These are phyloP conservation scores for Gastrodia elata DNA, from an alignment of 106 monocot genomes.

Conservation along the genomic window DNA sequence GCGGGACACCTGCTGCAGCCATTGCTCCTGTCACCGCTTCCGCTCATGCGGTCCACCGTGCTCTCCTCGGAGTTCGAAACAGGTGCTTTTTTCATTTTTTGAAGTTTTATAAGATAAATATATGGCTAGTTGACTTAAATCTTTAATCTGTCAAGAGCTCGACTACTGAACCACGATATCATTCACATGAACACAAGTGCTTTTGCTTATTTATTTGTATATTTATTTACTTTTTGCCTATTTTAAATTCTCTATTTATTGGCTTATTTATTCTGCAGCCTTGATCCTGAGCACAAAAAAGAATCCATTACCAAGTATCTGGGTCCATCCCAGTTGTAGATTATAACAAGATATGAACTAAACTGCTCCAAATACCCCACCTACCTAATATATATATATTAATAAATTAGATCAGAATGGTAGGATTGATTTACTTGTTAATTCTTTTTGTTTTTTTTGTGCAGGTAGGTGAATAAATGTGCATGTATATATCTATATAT, in stretches of 20 bases:
- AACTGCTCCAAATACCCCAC: neutral
- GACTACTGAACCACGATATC: neutral
- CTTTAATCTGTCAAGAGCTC: neutral
- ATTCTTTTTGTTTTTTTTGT: neutral
- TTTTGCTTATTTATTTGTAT: too few species aligned
- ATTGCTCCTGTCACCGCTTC: slow-evolving; percentile 82
- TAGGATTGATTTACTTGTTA: neutral
- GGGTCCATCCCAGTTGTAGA: slow-evolving; percentile 53
- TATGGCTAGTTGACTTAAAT: neutral
- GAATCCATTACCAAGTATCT: slow-evolving; percentile 87
- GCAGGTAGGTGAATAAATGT: neutral
- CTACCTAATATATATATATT: too few species aligned
- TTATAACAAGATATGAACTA: too few species aligned
- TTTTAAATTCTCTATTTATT: neutral
- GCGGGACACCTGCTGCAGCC: slow-evolving; percentile 68
- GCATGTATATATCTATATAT: too few species aligned
- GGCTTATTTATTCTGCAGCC: slow-evolving; percentile 32
- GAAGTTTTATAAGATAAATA: neutral
- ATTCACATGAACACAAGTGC: too few species aligned
- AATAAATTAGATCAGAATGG: too few species aligned
- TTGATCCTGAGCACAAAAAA: slow-evolving; percentile 83
- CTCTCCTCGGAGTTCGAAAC: slow-evolving; percentile 90
- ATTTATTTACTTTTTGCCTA: too few species aligned
- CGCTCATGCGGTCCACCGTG: slow-evolving; percentile 73
- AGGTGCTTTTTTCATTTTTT: slow-evolving; percentile 34